A percentile compares a stretch with the other conserved stretches of the same genome.
phyloP scores from a whole-genome alignment of 1,284 basidiomycete species.

The Cutaneotrichosporon mucoides region DNA sequence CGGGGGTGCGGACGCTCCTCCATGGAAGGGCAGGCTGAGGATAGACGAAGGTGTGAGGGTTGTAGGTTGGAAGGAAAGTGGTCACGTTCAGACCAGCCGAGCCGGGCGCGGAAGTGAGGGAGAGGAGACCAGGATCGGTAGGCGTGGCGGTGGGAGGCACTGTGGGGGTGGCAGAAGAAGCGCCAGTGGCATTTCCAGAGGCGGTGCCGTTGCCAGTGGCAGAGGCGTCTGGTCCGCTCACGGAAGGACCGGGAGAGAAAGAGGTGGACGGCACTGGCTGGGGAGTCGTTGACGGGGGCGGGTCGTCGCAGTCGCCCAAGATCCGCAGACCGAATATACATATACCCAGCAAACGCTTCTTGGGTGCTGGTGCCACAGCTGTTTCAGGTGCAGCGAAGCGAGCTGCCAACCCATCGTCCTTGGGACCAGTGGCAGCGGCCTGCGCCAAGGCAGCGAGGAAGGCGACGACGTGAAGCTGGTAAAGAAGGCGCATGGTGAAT shows the following conservation, averaged over 20 bases:
- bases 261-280: background rate
- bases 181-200: background rate
- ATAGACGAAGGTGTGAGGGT: constrained; percentile 5
- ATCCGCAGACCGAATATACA: constrained; percentile 4
- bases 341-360: constrained; percentile 10
- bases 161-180: background rate
- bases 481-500: constrained; percentile 5
- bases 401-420: background rate
- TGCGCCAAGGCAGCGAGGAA: background rate
- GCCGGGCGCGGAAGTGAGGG: background rate
- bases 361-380: background rate
- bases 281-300: background rate
- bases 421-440: background rate
- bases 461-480: background rate
- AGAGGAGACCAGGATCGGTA: background rate
- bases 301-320: constrained; percentile 7
- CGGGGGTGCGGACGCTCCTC: background rate
- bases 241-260: background rate
- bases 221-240: background rate
- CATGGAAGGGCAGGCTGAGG: constrained; percentile 13
- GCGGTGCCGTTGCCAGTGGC: background rate
- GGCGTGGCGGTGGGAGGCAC: background rate
- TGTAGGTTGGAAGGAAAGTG: background rate
- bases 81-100: background rate
- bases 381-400: background rate